Evolutionary conservation across 2,329 filamentous ascomycete species (phyloP).

Genomic region (Helotiales sp.): DNA sequence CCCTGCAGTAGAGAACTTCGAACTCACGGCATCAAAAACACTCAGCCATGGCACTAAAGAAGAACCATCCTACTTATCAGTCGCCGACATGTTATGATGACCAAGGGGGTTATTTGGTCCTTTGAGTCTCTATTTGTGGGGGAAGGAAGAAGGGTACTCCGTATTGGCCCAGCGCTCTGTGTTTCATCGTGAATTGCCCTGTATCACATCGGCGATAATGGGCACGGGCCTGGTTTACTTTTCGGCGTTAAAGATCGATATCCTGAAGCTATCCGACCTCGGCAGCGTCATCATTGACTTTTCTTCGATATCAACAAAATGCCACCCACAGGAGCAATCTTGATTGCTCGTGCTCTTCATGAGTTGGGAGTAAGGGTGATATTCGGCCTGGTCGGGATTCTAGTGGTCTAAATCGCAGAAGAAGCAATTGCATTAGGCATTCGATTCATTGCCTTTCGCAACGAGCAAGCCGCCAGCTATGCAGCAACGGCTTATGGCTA

Average conservation of each 20-base stretch:
- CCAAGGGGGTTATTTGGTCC: no score
- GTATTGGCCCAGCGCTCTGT: no score
- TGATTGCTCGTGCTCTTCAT: constrained; percentile 31
- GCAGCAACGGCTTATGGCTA: constrained; percentile 60
- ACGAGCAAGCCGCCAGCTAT: constrained; percentile 59
- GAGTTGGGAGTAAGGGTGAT: constrained; percentile 32
- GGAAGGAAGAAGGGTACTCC: no score
- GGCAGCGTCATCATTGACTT: background rate
- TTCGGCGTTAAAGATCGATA: no score
- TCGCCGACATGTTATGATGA: no score
- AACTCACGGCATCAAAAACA: no score
- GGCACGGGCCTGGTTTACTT: background rate
- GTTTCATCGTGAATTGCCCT: no score
- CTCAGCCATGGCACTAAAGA: no score
- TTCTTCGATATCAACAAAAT: constrained; percentile 1
- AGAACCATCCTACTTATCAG: no score
- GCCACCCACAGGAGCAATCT: constrained; percentile 25
- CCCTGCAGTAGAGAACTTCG: no score
- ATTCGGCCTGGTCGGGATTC: constrained; percentile 33
- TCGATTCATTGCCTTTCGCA: constrained; percentile 57
- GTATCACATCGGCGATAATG: background rate
- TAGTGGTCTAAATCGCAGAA: constrained; percentile 55
- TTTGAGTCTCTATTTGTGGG: no score
- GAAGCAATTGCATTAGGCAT: constrained; percentile 56
- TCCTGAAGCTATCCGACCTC: no score